Conservation (phyloP, 805 yeast genomes). For the Candida ficus region DNA sequence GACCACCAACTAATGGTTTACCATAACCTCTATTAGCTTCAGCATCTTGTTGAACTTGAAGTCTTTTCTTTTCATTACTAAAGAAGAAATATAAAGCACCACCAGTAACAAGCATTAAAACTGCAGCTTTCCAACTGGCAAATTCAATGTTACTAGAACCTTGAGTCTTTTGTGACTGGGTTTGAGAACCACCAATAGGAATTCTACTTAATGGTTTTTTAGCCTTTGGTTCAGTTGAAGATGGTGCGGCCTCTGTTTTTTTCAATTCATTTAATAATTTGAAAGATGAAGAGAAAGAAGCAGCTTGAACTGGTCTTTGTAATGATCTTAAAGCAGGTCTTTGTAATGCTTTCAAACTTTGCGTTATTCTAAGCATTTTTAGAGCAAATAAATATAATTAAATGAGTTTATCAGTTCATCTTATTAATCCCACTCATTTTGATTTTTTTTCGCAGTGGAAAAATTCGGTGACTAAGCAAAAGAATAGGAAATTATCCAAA, state of each 20-base stretch:
- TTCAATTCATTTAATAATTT: conserved; percentile 14
- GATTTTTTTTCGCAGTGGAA: not conserved
- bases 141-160: conserved; percentile 54
- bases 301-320: not conserved
- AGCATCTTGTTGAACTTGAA: conserved; percentile 71
- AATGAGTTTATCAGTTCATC: too few species aligned
- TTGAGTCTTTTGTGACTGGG: conserved; percentile 28
- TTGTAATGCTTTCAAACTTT: not conserved
- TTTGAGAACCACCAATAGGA: conserved; percentile 60
- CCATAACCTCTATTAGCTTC: conserved; percentile 87
- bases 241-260: conserved; percentile 8
- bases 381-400: too few species aligned
- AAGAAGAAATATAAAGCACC: conserved; percentile 69
- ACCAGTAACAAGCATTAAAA: conserved; percentile 63
- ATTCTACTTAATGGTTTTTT: conserved; percentile 74
- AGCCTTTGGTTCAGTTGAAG: conserved; percentile 10
- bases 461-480: not conserved
- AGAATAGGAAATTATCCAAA: not conserved
- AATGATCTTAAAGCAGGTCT: not conserved
- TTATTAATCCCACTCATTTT: too few species aligned
- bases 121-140: conserved; percentile 80
- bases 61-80: conserved; percentile 67
- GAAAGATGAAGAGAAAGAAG: conserved; percentile 15
- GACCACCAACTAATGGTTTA: conserved; percentile 89
- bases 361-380: conserved; percentile 1